Base-by-base conservation (phyloP, 2,329 filamentous ascomycete species). In the Lecanosticta acicola region DNA sequence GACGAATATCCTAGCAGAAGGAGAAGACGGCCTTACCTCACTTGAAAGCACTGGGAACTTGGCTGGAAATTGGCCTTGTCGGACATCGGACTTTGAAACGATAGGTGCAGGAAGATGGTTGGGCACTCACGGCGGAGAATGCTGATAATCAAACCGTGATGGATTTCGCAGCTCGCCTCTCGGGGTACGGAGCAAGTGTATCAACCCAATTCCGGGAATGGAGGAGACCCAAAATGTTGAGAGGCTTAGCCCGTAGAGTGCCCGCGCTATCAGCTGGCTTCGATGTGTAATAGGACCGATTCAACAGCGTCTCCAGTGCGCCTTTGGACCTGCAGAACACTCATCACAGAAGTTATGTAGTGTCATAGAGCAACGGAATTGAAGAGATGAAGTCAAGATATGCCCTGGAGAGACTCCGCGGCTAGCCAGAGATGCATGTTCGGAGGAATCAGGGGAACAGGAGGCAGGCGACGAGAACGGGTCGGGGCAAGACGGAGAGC, bases 241-340 rank as follows among this genome's bases (percentile, higher is more conserved):
- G 46, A 49, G 46, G 37, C 46, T 49, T 41, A 32, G 46, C 46
- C 32, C 24, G 38, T 32, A 24, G 13, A 20, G 43, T 44, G 43
- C 46, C 46, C 39, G 39, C 38, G 33, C 24, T 21, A 32, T 51
- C 49, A 43, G 38, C 49, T 26, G 39, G 43, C 38, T 46, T 42
- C 44, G 47, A 38, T 32, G 40, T 46, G 45, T 37, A 46, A 39
- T 43, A 46, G 52, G 52, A 46, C 54, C 52, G 54, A 53, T 34
- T 43, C 32, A 26, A 21, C 34, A 45, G 18, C 4, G 24, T 11
- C 11, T 29, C 24, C 10, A 20, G 38, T 29, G 24, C 24, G 7
- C 11, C 11, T 29, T 11, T n/a, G 14, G 19, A n/a, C n/a, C n/a
- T n/a, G n/a, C n/a, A n/a, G n/a, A n/a, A n/a, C n/a, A n/a, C n/a